Conservation (phyloP, 2,329 filamentous ascomycete species). For the Apiospora saccharicola region DNA sequence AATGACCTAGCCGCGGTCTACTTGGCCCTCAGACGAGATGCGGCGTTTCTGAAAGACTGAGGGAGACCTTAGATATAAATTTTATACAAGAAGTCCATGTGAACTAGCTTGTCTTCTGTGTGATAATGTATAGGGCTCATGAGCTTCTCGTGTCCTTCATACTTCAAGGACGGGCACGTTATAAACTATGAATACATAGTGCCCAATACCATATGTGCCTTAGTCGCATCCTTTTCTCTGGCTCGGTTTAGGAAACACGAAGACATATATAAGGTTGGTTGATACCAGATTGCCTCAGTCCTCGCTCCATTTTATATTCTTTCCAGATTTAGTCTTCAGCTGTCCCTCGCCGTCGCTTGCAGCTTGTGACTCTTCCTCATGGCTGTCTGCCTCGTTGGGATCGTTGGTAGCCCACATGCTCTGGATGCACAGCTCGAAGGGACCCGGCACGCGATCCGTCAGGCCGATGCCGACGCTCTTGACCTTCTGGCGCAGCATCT, state of each 20-base stretch:
- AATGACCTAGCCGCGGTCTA: slow-evolving; percentile 74
- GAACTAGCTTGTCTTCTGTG: neutral
- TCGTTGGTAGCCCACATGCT: slow-evolving; percentile 91
- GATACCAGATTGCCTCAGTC: slow-evolving; percentile 32
- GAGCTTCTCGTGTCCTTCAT: neutral
- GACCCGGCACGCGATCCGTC: slow-evolving; percentile 87
- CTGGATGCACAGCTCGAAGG: slow-evolving; percentile 86
- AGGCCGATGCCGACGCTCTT: slow-evolving; percentile 85
- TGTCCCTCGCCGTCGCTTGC: slow-evolving; percentile 37
- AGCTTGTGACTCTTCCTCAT: slow-evolving; percentile 35
- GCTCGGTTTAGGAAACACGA: too few relatives aligned
- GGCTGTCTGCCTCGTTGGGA: slow-evolving; percentile 45
- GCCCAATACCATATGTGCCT: neutral
- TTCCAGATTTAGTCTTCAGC: slow-evolving; percentile 51
- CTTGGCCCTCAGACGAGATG: slow-evolving; percentile 58
- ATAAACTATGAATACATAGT: slow-evolving; percentile 5
- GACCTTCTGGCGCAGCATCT: slow-evolving; percentile 86
- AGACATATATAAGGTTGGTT: neutral
- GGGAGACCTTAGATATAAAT: neutral
- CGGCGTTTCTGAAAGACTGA: neutral
- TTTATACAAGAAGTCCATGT: neutral
- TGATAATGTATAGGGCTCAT: neutral
- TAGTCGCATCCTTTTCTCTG: neutral
- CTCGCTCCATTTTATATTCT: slow-evolving; percentile 50
- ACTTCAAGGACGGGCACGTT: neutral